Conservation (phyloP, 2,329 filamentous ascomycete species). For the Didymella arachidicola region DNA sequence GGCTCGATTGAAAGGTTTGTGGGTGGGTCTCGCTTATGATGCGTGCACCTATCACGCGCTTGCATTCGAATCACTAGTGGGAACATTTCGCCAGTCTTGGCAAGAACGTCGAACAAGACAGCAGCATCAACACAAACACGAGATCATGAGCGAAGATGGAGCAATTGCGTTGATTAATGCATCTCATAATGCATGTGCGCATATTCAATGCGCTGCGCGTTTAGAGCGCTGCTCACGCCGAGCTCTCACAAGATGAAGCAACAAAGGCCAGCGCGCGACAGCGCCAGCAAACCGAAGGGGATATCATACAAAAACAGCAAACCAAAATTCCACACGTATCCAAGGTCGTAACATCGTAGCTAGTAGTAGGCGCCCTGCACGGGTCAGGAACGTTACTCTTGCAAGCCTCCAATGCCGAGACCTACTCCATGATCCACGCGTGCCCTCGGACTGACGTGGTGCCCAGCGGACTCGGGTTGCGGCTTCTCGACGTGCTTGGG, state of each 20-base stretch:
- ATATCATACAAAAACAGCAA: slow-evolving; percentile 27
- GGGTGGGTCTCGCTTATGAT: neutral
- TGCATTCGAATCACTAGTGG: neutral
- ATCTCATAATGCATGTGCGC: slow-evolving; percentile 5
- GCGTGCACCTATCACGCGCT: too few relatives aligned
- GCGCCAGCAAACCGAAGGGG: slow-evolving; percentile 23
- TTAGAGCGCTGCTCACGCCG: slow-evolving; percentile 1
- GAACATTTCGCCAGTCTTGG: neutral
- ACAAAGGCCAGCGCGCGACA: slow-evolving; percentile 4
- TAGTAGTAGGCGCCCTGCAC: slow-evolving; percentile 22
- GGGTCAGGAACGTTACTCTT: slow-evolving; percentile 37
- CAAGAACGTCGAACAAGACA: neutral
- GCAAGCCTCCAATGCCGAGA: slow-evolving; percentile 61
- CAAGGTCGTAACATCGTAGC: slow-evolving; percentile 30
- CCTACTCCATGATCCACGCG: slow-evolving; percentile 61
- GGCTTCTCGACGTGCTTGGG: slow-evolving; percentile 45
- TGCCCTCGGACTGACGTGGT: slow-evolving; percentile 51
- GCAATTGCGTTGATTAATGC: slow-evolving; percentile 6
- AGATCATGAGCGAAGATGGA: neutral
- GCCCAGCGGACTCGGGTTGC: slow-evolving; percentile 36
- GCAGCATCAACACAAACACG: neutral
- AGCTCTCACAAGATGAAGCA: slow-evolving; percentile 7
- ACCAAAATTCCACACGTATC: neutral
- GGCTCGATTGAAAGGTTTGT: slow-evolving; percentile 8
- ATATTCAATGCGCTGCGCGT: neutral